phyloP scores from a whole-genome alignment of 371 early-diverging fungal species.

The Batkoa obscura region DNA sequence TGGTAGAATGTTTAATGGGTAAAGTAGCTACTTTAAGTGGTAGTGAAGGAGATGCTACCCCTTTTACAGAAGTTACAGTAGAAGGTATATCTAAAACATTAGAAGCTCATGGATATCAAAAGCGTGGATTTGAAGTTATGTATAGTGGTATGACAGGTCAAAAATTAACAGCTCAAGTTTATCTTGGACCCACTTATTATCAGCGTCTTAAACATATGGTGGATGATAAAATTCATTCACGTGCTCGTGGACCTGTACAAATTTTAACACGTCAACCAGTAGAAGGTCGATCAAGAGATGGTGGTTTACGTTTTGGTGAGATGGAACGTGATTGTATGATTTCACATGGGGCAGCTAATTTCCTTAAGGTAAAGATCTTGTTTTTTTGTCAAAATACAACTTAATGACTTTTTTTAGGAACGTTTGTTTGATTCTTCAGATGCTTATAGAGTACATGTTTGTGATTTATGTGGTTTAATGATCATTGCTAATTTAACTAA shows the following conservation, averaged over 20 bases:
- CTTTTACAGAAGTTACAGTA: conserved; percentile 95
- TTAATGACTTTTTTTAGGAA: conserved; percentile 29
- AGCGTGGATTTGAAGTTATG: conserved; percentile 95
- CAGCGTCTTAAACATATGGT: conserved; percentile 99
- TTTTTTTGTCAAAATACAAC: not conserved
- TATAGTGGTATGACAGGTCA: conserved; percentile 98
- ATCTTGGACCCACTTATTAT: conserved; percentile 98
- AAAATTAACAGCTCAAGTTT: conserved; percentile 90
- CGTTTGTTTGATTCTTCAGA: conserved; percentile 97
- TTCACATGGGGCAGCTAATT: conserved; percentile 97
- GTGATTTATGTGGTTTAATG: conserved; percentile 97
- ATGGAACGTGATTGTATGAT: conserved; percentile 99
- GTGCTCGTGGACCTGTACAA: conserved; percentile 97
- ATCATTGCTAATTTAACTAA: conserved; percentile 85
- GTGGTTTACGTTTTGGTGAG: conserved; percentile 99
- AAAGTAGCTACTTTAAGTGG: conserved; percentile 90
- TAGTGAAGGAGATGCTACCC: conserved; percentile 97
- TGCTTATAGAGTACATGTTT: conserved; percentile 94
- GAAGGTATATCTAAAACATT: conserved; percentile 82
- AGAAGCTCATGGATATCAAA: conserved; percentile 70
- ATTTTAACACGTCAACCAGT: conserved; percentile 98
- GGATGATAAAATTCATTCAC: conserved; percentile 98
- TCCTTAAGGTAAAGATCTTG: conserved; percentile 53
- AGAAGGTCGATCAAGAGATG: conserved; percentile 97
- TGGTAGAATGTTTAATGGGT: conserved; percentile 91